Conservation (phyloP, 495 filamentous ascomycete genomes). For the Hypoxylon intermedium region DNA sequence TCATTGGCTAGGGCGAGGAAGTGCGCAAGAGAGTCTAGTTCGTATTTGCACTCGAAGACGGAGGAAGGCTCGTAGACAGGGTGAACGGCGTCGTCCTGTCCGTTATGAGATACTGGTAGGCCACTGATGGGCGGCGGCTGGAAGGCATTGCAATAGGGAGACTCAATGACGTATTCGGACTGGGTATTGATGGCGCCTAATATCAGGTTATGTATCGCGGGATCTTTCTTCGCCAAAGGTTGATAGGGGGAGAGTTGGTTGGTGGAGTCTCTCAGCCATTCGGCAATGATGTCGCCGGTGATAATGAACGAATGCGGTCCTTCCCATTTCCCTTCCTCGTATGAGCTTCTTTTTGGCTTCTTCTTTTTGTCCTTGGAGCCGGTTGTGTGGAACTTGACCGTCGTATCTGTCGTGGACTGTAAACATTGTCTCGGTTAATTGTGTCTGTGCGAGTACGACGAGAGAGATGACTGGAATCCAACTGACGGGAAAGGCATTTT, state of each 20-base stretch:
- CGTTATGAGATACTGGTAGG: constrained; percentile 70
- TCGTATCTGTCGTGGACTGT: constrained; percentile 87
- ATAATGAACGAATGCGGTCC: constrained; percentile 94
- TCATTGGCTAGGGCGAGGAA: constrained; percentile 88
- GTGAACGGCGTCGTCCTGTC: constrained; percentile 83
- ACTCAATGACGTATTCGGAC: constrained; percentile 89
- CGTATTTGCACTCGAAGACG: constrained; percentile 99
- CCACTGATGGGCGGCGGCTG: constrained; percentile 88
- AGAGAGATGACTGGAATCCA: background rate
- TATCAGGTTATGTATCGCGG: constrained; percentile 76
- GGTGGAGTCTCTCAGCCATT: constrained; percentile 97
- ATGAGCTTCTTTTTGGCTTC: constrained; percentile 38
- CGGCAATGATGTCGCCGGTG: constrained; percentile 91
- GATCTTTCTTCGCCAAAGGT: constrained; percentile 78
- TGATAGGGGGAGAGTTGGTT: constrained; percentile 95
- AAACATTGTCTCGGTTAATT: constrained; percentile 25
- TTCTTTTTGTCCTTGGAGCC: constrained; percentile 45
- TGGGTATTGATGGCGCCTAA: constrained; percentile 97
- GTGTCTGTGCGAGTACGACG: constrained; percentile 11
- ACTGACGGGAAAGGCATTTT: constrained; percentile 84
- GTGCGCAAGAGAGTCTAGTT: constrained; percentile 91
- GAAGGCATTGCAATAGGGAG: constrained; percentile 98
- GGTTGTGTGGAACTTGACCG: constrained; percentile 68
- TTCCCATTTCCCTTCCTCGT: constrained; percentile 70
- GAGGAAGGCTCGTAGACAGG: constrained; percentile 80